Evolutionary conservation across 805 yeast genomes (phyloP), one percentile per base, ranked within the genome.

Genomic region (Danielia reshetovae): DNA sequence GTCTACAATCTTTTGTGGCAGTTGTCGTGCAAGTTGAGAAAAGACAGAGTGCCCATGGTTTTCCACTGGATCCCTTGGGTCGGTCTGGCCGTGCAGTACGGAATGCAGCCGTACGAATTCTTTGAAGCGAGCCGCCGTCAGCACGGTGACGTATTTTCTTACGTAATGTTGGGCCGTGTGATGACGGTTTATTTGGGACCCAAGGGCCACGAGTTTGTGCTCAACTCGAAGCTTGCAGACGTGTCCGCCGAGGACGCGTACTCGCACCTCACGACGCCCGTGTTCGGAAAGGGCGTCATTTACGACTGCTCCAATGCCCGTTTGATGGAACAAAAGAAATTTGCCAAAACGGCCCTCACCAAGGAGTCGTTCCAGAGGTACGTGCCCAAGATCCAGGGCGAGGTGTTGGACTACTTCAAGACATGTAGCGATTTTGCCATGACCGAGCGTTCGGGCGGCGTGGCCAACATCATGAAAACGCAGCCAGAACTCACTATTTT

Each of bases 121-220:
- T 93, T 93, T 52, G 82, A 75, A 43, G 68, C 70, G 26, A 82
- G 89, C 61, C 85, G 88, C 48, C 57, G 71, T 47, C 82, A 87
- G 59, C 77, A 90, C 54, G 98, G 98, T 45, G 97, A 93, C 60
- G 85, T 87, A 32, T 93, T 88, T 56, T 81, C 97, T 17, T 93
- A 93, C 55, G 75, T 89, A 43, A 62, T 93, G 59, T 70, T 93
- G 49, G 98, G 98, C 36, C 84, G 77, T 54, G 82, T 79, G 25
- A 87, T 90, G 95, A 89, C 97, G 5, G 98, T 93, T 37, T 88
- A 86, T 56, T 69, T 93, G 51, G 98, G 97, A 32, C 97, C 97
- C 50, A 85, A 85, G 64, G 98, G 98, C 48, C 96, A 93, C 62
- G 98, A 93, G 60, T 89, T 93, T 57, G 87, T 90, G 29, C 78